A percentile compares a stretch with the other conserved stretches of the same genome.
Conservation (phyloP, 2,329 filamentous ascomycete species). For the Neodidymelliopsis sp. region DNA sequence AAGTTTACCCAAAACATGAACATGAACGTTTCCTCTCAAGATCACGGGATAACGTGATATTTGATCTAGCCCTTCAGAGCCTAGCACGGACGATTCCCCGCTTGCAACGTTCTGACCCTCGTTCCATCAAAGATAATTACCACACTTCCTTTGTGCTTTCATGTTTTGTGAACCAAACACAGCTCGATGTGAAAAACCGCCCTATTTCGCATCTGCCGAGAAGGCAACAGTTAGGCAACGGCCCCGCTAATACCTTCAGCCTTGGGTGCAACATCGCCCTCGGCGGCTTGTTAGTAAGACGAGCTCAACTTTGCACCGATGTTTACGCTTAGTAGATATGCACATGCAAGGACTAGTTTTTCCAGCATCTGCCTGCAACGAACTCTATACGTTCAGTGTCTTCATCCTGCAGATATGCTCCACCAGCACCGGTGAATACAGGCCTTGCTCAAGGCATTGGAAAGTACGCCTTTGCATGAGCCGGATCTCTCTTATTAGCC, state of each 20-base stretch:
- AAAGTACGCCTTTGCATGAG: slow-evolving; percentile 29
- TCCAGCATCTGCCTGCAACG: slow-evolving; percentile 31
- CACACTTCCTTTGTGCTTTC: neutral
- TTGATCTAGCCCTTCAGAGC: too few relatives aligned
- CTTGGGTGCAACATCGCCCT: slow-evolving; percentile 20
- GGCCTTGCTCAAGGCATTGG: slow-evolving; percentile 40
- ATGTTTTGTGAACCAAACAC: neutral
- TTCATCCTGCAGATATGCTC: slow-evolving; percentile 24
- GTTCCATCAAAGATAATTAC: too few relatives aligned
- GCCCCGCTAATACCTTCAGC: slow-evolving; percentile 21
- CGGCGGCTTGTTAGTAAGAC: slow-evolving; percentile 36
- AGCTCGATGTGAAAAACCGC: neutral
- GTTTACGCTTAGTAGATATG: slow-evolving; percentile 15
- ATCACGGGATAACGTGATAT: too few relatives aligned
- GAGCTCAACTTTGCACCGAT: slow-evolving; percentile 32
- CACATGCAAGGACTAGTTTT: slow-evolving; percentile 21
- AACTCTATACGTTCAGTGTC: slow-evolving; percentile 15
- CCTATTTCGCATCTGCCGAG: neutral
- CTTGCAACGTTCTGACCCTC: too few relatives aligned
- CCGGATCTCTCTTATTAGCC: slow-evolving; percentile 9
- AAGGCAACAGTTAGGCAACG: slow-evolving; percentile 42
- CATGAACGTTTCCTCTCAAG: too few relatives aligned
- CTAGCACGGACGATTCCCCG: too few relatives aligned
- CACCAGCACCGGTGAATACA: slow-evolving; percentile 45
- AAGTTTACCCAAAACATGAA: too few relatives aligned